Evolutionary conservation across 2,329 filamentous ascomycete species (phyloP), one percentile per base, ranked within the genome.

Genomic region (Sclerotinia spermophila): DNA sequence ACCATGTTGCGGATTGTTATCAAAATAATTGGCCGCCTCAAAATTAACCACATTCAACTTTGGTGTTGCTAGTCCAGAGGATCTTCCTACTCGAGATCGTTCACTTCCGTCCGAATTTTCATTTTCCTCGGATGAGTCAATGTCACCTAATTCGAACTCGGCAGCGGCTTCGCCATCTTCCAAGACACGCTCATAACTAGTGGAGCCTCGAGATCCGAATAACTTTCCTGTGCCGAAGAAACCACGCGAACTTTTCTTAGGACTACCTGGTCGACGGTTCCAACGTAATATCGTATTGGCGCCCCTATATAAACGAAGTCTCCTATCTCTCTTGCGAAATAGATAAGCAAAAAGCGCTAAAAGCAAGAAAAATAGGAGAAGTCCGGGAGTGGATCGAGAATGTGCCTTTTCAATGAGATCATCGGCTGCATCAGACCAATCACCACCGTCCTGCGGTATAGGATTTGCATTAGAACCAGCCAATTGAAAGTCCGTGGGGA

Each of bases 401-500:
- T 90, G 86, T 67, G 90, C 85, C 76, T 87, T 85, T 72, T 87
- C 84, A 66, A 95, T 87, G 8, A 96, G 82, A 42, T 87, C 85
- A 71, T 86, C 84, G 2, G 83, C 82, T 1, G 81, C 79, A 66
- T 85, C 82, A 33, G 81, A 81, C 84, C 87, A 89, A 66, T 87
- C 85, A 67, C 89, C 86, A 66, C 88, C 85, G 61, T 84, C 75
- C 71, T 79, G 67, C 2, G 77, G 75, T 24, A 78, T 72, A 0
- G 75, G 76, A 30, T 74, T 72, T 0, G 79, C 75, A 69, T 79
- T 83, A 6, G 89, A 90, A 15, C 91, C 91, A 0, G 94, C 93
- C 76, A 90, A 89, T 80, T 97, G 93, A 79, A 97, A 99, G 79
- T 97, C 93, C 5, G 84, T 78, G 0, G 93, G 90, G 4, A 90